Evolutionary conservation across 306 rosid genomes (phyloP).

Genomic region (Cucumis hystrix): DNA sequence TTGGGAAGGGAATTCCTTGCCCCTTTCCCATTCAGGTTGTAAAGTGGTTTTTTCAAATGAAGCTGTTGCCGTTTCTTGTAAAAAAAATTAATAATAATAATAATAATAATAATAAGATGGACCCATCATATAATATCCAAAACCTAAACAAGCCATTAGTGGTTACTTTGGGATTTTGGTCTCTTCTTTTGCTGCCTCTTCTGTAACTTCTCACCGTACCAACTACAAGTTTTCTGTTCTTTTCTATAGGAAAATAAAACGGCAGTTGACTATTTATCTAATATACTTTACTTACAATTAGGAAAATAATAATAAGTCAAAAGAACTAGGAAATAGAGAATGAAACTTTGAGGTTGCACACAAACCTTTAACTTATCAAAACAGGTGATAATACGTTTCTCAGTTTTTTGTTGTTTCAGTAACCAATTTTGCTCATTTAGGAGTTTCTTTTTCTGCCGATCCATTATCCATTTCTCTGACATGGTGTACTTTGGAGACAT

Average conservation of each 20-base stretch:
- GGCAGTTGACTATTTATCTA: not conserved
- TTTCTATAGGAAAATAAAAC: not conserved
- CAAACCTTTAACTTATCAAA: slow-evolving; percentile 78
- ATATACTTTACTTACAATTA: not conserved
- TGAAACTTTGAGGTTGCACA: not conserved
- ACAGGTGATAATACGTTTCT: slow-evolving; percentile 47
- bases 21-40: not conserved
- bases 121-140: not conserved
- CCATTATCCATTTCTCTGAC: slow-evolving; percentile 86
- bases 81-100: too few species aligned
- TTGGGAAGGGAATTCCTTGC: not conserved
- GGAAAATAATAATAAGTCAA: not conserved
- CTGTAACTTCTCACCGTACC: not conserved
- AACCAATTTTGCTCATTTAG: slow-evolving; percentile 48
- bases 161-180: not conserved
- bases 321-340: slow-evolving; percentile 1
- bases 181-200: not conserved
- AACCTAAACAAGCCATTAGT: not conserved
- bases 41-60: not conserved
- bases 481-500: slow-evolving; percentile 61
- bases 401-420: slow-evolving; percentile 67
- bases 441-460: slow-evolving; percentile 63
- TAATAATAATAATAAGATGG: too few species aligned
- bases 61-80: not conserved
- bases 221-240: not conserved